A percentile compares a stretch with the other conserved stretches of the same genome.
Conservation (phyloP, 257 asterid species). For the Solanum gracilifrons region DNA sequence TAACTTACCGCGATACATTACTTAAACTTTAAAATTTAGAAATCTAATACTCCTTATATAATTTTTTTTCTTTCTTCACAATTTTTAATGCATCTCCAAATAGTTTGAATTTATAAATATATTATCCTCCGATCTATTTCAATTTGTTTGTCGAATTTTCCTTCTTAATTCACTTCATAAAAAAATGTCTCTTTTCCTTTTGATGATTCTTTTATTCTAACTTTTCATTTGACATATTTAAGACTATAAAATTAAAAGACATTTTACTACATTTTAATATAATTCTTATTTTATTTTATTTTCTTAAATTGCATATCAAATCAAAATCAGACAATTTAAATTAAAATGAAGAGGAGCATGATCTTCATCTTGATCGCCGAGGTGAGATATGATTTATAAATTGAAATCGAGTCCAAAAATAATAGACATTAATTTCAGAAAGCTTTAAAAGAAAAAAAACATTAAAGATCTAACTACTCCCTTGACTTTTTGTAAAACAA, state of each 20-base stretch:
- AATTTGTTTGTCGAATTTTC: no score
- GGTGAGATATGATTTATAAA: not conserved
- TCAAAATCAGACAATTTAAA: not conserved
- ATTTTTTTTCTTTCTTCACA: not conserved
- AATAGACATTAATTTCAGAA: not conserved
- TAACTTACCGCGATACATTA: not conserved
- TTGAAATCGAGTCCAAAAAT: not conserved
- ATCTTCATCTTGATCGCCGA: not conserved
- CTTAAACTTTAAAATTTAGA: not conserved
- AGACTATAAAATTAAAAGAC: not conserved
- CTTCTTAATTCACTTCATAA: no score
- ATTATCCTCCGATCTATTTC: no score
- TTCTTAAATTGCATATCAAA: rapidly evolving
- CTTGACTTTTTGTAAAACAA: not conserved
- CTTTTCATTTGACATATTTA: not conserved
- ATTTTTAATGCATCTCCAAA: not conserved
- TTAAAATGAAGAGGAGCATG: not conserved
- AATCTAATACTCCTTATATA: not conserved
- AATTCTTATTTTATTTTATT: no score
- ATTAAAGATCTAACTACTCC: not conserved
- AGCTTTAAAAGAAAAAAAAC: not conserved
- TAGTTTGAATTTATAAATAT: not conserved
- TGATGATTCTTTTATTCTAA: not conserved
- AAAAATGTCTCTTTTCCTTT: not conserved
- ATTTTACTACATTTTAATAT: no score